Evolutionary conservation across 164 flowering plant genomes (phyloP).

Genomic region (Macadamia integrifolia): DNA sequence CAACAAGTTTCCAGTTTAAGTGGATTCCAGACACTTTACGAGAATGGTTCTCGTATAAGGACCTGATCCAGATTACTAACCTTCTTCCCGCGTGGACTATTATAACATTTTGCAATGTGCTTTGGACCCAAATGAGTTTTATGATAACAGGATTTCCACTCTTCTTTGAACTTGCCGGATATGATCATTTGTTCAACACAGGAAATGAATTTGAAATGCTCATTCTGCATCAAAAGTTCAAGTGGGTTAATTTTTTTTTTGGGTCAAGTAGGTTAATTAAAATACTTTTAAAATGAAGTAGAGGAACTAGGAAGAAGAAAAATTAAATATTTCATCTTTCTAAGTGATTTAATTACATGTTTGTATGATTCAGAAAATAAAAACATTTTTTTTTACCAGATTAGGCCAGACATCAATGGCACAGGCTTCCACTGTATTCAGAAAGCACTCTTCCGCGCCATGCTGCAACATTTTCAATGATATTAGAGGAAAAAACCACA

Average conservation of each 20-base stretch:
- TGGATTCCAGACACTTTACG: too few relatives aligned
- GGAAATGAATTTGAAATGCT: slow-evolving; percentile 63
- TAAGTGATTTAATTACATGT: background rate
- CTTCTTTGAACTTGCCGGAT: slow-evolving; percentile 32
- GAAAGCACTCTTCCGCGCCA: slow-evolving; percentile 34
- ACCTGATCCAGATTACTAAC: slow-evolving; percentile 23
- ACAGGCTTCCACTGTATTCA: too few relatives aligned
- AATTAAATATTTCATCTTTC: background rate
- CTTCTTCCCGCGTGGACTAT: slow-evolving; percentile 48
- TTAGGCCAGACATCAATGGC: slow-evolving; percentile 5
- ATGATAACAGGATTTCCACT: slow-evolving; percentile 77
- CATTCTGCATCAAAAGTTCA: slow-evolving; percentile 47
- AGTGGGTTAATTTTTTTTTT: too few relatives aligned
- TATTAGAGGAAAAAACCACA: too few relatives aligned
- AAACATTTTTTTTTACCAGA: slow-evolving; percentile 36
- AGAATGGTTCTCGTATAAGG: too few relatives aligned
- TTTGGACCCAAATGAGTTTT: slow-evolving; percentile 45
- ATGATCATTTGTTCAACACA: slow-evolving; percentile 63
- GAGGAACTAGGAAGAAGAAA: too few relatives aligned
- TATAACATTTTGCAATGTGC: slow-evolving; percentile 53
- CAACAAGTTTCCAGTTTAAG: too few relatives aligned
- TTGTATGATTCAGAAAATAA: too few relatives aligned
- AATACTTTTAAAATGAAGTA: too few relatives aligned
- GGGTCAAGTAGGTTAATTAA: too few relatives aligned
- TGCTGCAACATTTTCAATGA: slow-evolving; percentile 48